Evolutionary conservation across 169 alveolate species (phyloP).

Genomic region (Cryptosporidium canis): DNA sequence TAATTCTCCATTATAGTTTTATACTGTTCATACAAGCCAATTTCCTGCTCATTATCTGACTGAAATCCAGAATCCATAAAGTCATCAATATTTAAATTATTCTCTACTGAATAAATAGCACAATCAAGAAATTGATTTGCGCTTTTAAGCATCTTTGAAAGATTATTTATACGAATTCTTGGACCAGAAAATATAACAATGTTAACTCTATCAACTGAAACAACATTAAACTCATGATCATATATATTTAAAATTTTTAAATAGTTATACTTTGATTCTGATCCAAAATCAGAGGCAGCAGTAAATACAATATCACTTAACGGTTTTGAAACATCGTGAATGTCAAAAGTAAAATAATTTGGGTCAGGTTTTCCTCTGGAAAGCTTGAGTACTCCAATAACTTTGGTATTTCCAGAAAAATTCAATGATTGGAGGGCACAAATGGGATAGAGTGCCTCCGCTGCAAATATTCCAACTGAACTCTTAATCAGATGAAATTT

Average conservation of each 20-base stretch:
- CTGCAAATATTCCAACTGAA: conserved; percentile 34
- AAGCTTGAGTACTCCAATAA: conserved; percentile 12
- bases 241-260: background rate
- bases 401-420: background rate
- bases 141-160: conserved; percentile 27
- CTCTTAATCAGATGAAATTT: background rate
- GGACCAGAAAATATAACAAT: conserved; percentile 22
- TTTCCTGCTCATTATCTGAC: background rate
- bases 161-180: background rate
- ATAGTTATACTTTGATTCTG: background rate
- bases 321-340: conserved; percentile 1
- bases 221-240: background rate
- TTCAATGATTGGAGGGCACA: background rate
- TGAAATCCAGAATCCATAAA: background rate
- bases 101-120: conserved; percentile 29
- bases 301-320: conserved; percentile 2
- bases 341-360: background rate
- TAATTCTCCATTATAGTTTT: background rate
- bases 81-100: background rate
- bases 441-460: background rate
- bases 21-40: conserved; percentile 9
- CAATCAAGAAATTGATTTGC: conserved; percentile 25
- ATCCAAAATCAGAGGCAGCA: background rate
- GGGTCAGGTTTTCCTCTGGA: background rate
- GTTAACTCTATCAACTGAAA: background rate